Percentiles rank a stretch among this genome's conserved stretches.
These are phyloP conservation scores for Pseudisothecium myosuroides DNA, from an alignment of 225 moss, liverwort and hornwort genomes.

Conservation along the genomic window DNA sequence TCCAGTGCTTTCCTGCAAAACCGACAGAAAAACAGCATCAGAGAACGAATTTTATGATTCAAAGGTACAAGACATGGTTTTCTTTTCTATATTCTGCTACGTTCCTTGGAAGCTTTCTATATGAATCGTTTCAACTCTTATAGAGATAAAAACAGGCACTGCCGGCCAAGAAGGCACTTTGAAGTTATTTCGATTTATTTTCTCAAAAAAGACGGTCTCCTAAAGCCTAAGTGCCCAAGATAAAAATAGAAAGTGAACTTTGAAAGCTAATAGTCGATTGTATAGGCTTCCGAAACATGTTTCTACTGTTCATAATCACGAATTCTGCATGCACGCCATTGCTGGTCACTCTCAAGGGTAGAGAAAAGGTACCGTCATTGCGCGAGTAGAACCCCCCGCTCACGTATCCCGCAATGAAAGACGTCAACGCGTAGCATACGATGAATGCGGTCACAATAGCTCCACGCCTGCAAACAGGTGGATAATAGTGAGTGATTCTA, in stretches of 20 bases:
- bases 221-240: background rate
- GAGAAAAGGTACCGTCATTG: constrained; percentile 57
- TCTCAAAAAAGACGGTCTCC: background rate
- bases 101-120: background rate
- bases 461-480: constrained; percentile 61
- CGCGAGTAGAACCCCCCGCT: constrained; percentile 98
- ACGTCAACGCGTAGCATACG: constrained; percentile 92
- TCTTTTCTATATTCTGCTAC: background rate
- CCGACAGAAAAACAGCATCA: background rate
- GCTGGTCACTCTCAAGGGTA: background rate
- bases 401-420: constrained; percentile 96
- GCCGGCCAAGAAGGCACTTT: background rate
- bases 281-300: background rate
- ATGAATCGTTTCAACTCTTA: background rate
- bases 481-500: background rate
- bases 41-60: background rate
- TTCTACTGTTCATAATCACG: background rate
- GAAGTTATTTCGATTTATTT: background rate
- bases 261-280: background rate
- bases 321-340: background rate
- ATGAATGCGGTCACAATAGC: constrained; percentile 98
- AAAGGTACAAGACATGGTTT: background rate
- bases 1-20: constrained; percentile 92
- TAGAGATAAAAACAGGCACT: background rate
- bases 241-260: background rate